A percentile compares a stretch with the other conserved stretches of the same genome.
phyloP scores from a whole-genome alignment of 257 asterid species.

The Jasminum sambac region DNA sequence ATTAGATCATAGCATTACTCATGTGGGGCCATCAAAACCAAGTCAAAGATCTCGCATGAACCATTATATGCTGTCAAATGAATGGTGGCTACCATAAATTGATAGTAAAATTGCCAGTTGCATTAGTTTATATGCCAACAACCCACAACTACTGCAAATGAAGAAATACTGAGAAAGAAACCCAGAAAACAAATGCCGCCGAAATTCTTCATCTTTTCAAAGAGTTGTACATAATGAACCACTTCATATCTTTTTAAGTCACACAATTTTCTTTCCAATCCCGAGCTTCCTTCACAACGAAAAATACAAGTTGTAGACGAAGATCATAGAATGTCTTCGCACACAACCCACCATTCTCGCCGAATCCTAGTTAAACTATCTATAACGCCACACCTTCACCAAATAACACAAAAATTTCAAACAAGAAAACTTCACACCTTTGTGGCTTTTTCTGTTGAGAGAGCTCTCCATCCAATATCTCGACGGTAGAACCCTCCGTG shows the following conservation, averaged over 20 bases:
- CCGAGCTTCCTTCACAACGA: neutral
- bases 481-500: slow-evolving; percentile 69
- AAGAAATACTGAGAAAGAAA: neutral
- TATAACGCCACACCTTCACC: neutral
- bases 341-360: neutral
- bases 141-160: neutral
- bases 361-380: neutral
- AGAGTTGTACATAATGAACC: neutral
- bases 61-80: too few relatives aligned
- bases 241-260: neutral
- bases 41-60: too few relatives aligned
- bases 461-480: slow-evolving; percentile 94
- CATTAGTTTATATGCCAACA: neutral
- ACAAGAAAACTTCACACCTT: slow-evolving; percentile 5
- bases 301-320: neutral
- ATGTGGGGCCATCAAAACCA: too few relatives aligned
- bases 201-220: neutral
- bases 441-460: slow-evolving; percentile 38
- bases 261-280: neutral
- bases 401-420: neutral
- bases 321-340: neutral
- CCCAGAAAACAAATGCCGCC: neutral
- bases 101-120: neutral
- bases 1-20: too few relatives aligned
- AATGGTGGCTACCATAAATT: too few relatives aligned